Evolutionary conservation across 1,284 basidiomycete genomes (phyloP).

Genomic region (Ustilago sp.): DNA sequence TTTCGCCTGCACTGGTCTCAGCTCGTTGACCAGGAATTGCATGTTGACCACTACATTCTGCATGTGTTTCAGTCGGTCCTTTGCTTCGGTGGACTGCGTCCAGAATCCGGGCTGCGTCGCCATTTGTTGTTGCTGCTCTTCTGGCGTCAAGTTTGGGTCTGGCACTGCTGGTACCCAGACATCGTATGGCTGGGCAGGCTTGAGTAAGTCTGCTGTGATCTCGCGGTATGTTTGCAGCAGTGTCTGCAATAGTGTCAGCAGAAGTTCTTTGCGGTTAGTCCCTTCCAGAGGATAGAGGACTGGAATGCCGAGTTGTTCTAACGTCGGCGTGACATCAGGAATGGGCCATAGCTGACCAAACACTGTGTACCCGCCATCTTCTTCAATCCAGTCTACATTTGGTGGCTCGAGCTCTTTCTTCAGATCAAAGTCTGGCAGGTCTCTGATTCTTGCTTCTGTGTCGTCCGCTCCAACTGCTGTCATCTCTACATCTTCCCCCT

Average conservation of each 20-base stretch:
- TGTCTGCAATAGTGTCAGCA: slow-evolving; percentile 65
- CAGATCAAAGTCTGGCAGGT: slow-evolving; percentile 56
- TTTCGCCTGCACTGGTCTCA: slow-evolving; percentile 62
- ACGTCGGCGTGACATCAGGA: slow-evolving; percentile 56
- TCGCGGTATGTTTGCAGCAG: slow-evolving; percentile 64
- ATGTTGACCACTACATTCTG: slow-evolving; percentile 66
- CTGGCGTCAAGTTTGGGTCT: slow-evolving; percentile 31
- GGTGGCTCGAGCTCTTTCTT: slow-evolving; percentile 53
- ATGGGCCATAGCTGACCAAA: slow-evolving; percentile 68
- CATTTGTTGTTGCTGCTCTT: slow-evolving; percentile 41
- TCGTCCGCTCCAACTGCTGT: slow-evolving; percentile 1
- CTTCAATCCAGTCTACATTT: slow-evolving; percentile 64
- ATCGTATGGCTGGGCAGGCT: slow-evolving; percentile 61
- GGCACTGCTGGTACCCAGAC: slow-evolving; percentile 51
- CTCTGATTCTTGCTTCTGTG: not conserved
- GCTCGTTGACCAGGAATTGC: slow-evolving; percentile 65
- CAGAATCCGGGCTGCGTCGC: slow-evolving; percentile 45
- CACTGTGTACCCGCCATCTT: slow-evolving; percentile 65
- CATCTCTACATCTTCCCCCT: slow-evolving; percentile 22
- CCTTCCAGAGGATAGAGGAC: slow-evolving; percentile 50
- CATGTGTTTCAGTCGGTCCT: slow-evolving; percentile 61
- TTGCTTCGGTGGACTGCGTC: slow-evolving; percentile 52
- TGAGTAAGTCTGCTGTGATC: slow-evolving; percentile 55
- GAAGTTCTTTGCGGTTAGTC: slow-evolving; percentile 41
- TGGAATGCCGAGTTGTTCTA: slow-evolving; percentile 59